A percentile compares a stretch with the other conserved stretches of the same genome.
phyloP scores from a whole-genome alignment of 371 early-diverging fungal species.

The Massospora cicadina region DNA sequence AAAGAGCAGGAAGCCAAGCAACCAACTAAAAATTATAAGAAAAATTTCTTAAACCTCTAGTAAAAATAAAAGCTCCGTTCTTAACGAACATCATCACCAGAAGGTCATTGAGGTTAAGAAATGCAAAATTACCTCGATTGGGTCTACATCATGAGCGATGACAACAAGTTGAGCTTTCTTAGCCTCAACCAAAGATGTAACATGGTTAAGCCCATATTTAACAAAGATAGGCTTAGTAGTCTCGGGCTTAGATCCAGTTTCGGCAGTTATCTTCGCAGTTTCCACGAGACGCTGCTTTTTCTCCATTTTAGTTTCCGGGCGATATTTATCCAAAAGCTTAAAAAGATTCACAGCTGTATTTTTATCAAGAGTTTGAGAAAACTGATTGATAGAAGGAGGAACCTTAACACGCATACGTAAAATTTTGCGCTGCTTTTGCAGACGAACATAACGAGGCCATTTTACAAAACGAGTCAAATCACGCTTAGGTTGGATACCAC shows the following conservation, averaged over 20 bases:
- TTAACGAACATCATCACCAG: neutral
- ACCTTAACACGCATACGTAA: conserved; percentile 97
- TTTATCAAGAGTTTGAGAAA: conserved; percentile 90
- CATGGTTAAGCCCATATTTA: conserved; percentile 99
- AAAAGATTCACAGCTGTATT: conserved; percentile 95
- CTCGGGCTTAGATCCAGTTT: conserved; percentile 71
- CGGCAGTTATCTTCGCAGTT: conserved; percentile 65
- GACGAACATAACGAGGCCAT: conserved; percentile 94
- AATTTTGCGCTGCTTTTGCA: conserved; percentile 94
- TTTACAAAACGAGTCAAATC: conserved; percentile 92
- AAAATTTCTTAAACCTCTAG: conserved; percentile 1
- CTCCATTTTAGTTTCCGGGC: conserved; percentile 93
- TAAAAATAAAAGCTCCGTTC: neutral
- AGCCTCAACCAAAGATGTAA: conserved; percentile 91
- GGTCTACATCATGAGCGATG: conserved; percentile 99
- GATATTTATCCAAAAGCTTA: conserved; percentile 95
- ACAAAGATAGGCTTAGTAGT: conserved; percentile 90
- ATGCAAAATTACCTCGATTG: conserved; percentile 56
- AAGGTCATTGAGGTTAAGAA: conserved; percentile 10
- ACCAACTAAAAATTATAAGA: conserved; percentile 35
- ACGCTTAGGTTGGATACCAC: conserved; percentile 86
- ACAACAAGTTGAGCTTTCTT: conserved; percentile 98
- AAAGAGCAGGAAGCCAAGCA: conserved; percentile 97
- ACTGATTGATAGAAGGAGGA: conserved; percentile 99
- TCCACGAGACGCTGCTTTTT: conserved; percentile 86